Percentiles rank a stretch among this genome's conserved stretches.
Conservation (phyloP, 2,329 filamentous ascomycete genomes). For the Trichoderma lentiforme region DNA sequence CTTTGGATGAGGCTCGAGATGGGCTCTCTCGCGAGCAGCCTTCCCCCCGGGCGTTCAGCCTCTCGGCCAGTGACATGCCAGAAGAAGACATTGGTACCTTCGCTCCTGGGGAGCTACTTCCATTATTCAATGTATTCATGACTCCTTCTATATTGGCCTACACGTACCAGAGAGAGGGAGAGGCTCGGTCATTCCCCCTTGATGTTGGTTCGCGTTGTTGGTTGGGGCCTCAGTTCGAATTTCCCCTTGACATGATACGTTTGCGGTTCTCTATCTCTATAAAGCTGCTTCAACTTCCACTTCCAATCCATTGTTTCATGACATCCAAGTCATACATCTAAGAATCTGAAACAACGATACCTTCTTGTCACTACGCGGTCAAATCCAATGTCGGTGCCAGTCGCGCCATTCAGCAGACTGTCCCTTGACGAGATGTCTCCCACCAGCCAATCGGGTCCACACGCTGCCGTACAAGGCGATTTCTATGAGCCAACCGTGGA, state of each 20-base stretch:
- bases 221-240: background rate
- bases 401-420: constrained; percentile 28
- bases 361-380: background rate
- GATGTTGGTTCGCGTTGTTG: background rate
- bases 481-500: constrained; percentile 15
- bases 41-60: background rate
- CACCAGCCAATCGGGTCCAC: constrained; percentile 21
- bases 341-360: background rate
- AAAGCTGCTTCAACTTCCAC: background rate
- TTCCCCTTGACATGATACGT: background rate
- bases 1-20: background rate
- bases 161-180: background rate
- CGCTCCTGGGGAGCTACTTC: background rate
- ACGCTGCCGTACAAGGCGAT: constrained; percentile 14
- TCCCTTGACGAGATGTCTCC: constrained; percentile 32
- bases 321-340: background rate
- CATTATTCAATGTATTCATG: background rate
- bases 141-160: background rate
- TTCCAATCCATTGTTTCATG: background rate
- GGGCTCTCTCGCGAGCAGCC: background rate
- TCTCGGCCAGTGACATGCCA: background rate
- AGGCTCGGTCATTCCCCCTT: constrained; percentile 3
- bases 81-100: background rate
- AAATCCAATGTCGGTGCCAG: constrained; percentile 28
- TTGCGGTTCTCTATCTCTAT: background rate